Evolutionary conservation across 2,329 filamentous ascomycete genomes (phyloP).

Genomic region (Akanthomyces lecanii): DNA sequence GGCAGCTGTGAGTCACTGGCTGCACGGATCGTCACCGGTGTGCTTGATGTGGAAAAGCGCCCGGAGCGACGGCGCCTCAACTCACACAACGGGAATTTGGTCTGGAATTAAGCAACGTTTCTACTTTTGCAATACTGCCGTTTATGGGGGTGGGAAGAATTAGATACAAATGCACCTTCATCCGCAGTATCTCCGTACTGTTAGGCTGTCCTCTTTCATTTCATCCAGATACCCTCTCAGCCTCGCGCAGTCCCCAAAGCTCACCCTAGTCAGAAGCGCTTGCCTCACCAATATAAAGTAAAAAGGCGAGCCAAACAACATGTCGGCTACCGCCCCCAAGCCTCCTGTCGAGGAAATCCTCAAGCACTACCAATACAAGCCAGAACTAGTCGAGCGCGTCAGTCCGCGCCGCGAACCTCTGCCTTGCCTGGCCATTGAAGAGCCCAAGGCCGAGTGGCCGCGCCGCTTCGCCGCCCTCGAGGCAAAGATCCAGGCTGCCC

Average conservation of each 20-base stretch:
- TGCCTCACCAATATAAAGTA: background rate
- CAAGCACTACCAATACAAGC: conserved; percentile 13
- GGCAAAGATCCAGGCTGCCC: conserved; percentile 26
- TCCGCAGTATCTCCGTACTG: no score
- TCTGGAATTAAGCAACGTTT: background rate
- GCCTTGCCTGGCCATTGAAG: conserved; percentile 13
- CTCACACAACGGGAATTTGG: background rate
- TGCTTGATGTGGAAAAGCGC: conserved; percentile 11
- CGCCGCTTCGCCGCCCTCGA: conserved; percentile 24
- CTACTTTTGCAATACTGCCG: background rate
- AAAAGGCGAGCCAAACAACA: background rate
- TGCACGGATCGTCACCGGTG: conserved; percentile 8
- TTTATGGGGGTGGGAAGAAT: background rate
- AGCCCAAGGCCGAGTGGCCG: conserved; percentile 15
- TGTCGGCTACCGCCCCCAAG: background rate
- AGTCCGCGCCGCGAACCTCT: conserved; percentile 7
- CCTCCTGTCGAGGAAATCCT: conserved; percentile 3
- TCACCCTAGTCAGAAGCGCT: background rate
- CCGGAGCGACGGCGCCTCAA: background rate
- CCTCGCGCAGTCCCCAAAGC: background rate
- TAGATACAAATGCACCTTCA: background rate
- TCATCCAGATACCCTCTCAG: background rate
- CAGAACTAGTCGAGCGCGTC: conserved; percentile 15
- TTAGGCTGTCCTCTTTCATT: background rate
- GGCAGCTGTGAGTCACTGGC: conserved; percentile 9